Percentiles rank a stretch among this genome's conserved stretches.
These are phyloP conservation scores for Russula earlei DNA, from an alignment of 768 basidiomycete genomes.

Conservation along the genomic window DNA sequence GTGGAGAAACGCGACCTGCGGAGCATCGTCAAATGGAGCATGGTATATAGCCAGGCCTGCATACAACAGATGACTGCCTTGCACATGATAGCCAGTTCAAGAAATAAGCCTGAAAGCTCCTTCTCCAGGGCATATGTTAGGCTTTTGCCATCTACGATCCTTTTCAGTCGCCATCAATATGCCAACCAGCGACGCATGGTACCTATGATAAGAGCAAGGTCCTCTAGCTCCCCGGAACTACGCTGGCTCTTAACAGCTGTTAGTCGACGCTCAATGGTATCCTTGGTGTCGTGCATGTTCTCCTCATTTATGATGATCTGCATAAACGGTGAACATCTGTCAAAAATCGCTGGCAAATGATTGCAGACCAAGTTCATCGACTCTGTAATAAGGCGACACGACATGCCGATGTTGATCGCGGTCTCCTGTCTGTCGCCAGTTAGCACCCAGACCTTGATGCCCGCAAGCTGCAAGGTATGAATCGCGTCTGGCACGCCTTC, in stretches of 20 bases:
- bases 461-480: conserved; percentile 94
- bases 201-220: conserved; percentile 93
- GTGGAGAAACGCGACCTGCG: conserved; percentile 87
- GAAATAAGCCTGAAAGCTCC: conserved; percentile 77
- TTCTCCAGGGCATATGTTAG: conserved; percentile 89
- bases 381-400: conserved; percentile 92
- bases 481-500: conserved; percentile 98
- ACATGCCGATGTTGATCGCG: conserved; percentile 98
- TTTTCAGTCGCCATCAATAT: neutral
- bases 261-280: conserved; percentile 81
- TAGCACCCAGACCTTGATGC: conserved; percentile 98
- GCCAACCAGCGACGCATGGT: neutral
- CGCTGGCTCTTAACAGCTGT: conserved; percentile 90
- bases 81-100: conserved; percentile 95
- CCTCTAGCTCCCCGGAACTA: conserved; percentile 85
- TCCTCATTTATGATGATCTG: conserved; percentile 95
- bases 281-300: conserved; percentile 66
- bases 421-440: conserved; percentile 99
- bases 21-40: neutral
- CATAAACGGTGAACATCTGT: neutral
- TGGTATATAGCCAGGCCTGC: conserved; percentile 24
- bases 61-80: conserved; percentile 97
- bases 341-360: neutral
- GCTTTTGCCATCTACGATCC: conserved; percentile 79
- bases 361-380: conserved; percentile 87